Base-by-base conservation (phyloP, 805 yeast species). In the Wickerhamiella alocasiicola region DNA sequence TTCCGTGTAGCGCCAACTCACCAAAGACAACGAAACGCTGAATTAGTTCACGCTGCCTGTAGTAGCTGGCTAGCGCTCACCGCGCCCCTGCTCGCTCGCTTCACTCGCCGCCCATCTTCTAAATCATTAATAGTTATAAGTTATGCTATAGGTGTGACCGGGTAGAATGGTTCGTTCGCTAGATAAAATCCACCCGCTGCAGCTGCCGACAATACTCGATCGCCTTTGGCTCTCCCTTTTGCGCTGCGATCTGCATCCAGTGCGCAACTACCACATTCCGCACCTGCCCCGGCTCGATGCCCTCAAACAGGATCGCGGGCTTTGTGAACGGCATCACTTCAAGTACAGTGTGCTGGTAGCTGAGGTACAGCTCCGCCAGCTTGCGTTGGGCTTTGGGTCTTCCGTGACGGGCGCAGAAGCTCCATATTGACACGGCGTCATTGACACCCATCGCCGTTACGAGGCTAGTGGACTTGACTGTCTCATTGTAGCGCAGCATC, bases 371-470 rank as follows among this genome's bases (percentile, higher is more conserved):
- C 36, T 52, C 51, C 13, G 53, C 51, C 6, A 52, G 51, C 32
- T 42, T 39, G 20, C 43, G 43, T 39, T 49, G 55, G 9, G 56
- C 56, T 31, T 44, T 43, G n/a, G 42, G 40, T 19, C 49, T 44
- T 17, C 56, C 56, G 15, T 44, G 39, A 24, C 49, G 46, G 4
- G 56, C 56, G 33, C 56, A 52, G 21, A 52, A 52, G 16, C 51
- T 50, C 49, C 50, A 51, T 6, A 52, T 51, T 1, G 49, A 45
- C 9, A 50, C 55, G 12, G 53, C 46, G 34, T 52, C 56, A 7
- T 46, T 40, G 17, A 52, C 51, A 7, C 53, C 55, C 46, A 48
- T 46, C n/a, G 41, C 42, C n/a, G 51, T 50, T 34, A 50, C 48
- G 12, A 41, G 38, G 2, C 48, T 43, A 4, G 53, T 45, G 15